Evolutionary conservation across 371 early-diverging fungal species (phyloP), one percentile per base, ranked within the genome.

Genomic region (Amoeboaphelidium protococcarum): DNA sequence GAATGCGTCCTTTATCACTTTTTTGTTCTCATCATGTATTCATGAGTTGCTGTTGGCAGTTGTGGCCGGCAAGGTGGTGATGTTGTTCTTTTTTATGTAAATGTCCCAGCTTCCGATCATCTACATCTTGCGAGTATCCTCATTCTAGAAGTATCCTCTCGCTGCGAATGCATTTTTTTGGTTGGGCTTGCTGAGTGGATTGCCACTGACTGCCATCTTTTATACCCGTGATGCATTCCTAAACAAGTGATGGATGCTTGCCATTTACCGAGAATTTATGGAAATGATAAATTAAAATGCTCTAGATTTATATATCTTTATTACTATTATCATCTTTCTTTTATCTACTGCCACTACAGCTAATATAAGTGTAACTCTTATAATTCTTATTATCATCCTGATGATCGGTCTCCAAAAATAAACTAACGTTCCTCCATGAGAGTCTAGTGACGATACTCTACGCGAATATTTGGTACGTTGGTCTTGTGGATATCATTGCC

Each of bases 61-160:
- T 21, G 70, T 75, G 31, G 74, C 77, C 2, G 66, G 74, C 31
- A 64, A 73, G 41, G 52, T 82, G 41, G 61, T 80, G 31, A 64
- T 85, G 62, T 84, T 78, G 54, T 67, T 90, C 42, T 86, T 94
- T 58, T 42, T 66, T 2, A 57, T 83, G 51, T 89, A 91, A 66
- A 87, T 92, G 84, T 52, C 73, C 47, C 95, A 97, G 59, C 54
- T 94, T 10, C 95, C 98, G 6, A 53, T 94, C 50, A 89, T 92
- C 44, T 68, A 67, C 49, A 51, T 83, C 24, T 72, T 74, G 20
- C 56, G 74, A 24, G 51, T 72, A 26, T 66, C 71, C 23, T 50
- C 59, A 16, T 61, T 83, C 47, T 68, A 64, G 49, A 62, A 67
- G 23, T 63, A 69, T 22, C 72, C 70, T 31, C 61, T 74, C 49